These are phyloP conservation scores for Paragyromitra xinjiangensis DNA, from an alignment of 495 filamentous ascomycete species.

Conservation along the genomic window DNA sequence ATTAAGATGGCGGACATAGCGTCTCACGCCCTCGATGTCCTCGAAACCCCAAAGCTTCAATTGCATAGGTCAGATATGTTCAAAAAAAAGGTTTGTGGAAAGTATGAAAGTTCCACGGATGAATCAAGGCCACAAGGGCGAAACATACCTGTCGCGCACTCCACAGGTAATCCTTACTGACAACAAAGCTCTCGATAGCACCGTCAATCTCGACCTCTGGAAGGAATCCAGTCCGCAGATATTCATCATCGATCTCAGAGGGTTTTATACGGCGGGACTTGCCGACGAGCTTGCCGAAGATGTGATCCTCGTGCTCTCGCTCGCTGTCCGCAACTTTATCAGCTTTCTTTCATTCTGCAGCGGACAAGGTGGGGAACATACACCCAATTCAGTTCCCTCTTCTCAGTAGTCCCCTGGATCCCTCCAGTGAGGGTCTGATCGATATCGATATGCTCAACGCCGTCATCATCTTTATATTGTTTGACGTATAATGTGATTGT, in stretches of 20 bases:
- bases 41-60: conserved; percentile 72
- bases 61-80: not conserved
- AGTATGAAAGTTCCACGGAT: conserved; percentile 63
- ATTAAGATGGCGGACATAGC: conserved; percentile 64
- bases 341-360: not conserved
- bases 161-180: conserved; percentile 68
- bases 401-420: conserved; percentile 75
- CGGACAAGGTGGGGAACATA: conserved; percentile 34
- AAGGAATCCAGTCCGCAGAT: conserved; percentile 63
- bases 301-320: conserved; percentile 77
- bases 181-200: conserved; percentile 66
- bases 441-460: conserved; percentile 78
- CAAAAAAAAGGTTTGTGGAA: conserved; percentile 57
- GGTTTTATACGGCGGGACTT: conserved; percentile 65
- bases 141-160: conserved; percentile 64
- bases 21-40: conserved; percentile 67
- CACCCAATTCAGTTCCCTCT: conserved; percentile 74
- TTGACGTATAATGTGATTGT: conserved; percentile 75
- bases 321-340: conserved; percentile 27
- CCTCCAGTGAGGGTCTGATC: conserved; percentile 79
- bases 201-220: conserved; percentile 64
- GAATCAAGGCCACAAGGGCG: not conserved
- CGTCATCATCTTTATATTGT: conserved; percentile 66
- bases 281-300: conserved; percentile 79
- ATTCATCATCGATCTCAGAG: conserved; percentile 60